These are phyloP conservation scores for Cryphonectria nitschkei DNA, from an alignment of 2,329 filamentous ascomycete species.

Conservation along the genomic window DNA sequence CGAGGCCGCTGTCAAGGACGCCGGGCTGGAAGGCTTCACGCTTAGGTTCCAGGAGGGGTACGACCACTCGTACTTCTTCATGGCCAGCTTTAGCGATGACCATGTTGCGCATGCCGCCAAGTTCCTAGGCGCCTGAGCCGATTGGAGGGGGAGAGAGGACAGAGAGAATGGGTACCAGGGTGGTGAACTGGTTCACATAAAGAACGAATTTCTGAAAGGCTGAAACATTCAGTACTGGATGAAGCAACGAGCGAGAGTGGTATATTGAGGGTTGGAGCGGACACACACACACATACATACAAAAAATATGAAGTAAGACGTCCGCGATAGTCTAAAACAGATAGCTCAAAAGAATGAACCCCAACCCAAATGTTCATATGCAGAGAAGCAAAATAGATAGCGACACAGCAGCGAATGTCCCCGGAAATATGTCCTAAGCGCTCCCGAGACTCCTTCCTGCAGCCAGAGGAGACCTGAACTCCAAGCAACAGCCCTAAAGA, in stretches of 20 bases:
- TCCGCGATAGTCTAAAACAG: conserved; percentile 17
- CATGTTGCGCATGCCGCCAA: conserved; percentile 93
- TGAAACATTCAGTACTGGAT: conserved; percentile 4
- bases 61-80: conserved; percentile 98
- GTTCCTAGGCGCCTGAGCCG: conserved; percentile 57
- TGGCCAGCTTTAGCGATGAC: conserved; percentile 86
- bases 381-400: conserved; percentile 8
- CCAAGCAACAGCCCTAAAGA: neutral
- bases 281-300: neutral
- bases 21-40: conserved; percentile 72
- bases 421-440: neutral
- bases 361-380: neutral
- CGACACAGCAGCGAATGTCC: neutral
- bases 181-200: neutral
- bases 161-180: too few relatives aligned
- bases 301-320: neutral
- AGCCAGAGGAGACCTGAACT: neutral
- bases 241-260: conserved; percentile 22
- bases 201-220: neutral
- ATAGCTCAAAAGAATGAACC: conserved; percentile 1
- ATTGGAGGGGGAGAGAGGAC: neutral
- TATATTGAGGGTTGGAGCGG: conserved; percentile 19
- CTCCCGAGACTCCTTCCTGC: neutral
- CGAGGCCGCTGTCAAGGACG: conserved; percentile 74
- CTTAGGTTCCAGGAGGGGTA: conserved; percentile 89